Evolutionary conservation across 805 yeast genomes (phyloP), one percentile per base, ranked within the genome.

Genomic region (Komagataella pseudopastoris): DNA sequence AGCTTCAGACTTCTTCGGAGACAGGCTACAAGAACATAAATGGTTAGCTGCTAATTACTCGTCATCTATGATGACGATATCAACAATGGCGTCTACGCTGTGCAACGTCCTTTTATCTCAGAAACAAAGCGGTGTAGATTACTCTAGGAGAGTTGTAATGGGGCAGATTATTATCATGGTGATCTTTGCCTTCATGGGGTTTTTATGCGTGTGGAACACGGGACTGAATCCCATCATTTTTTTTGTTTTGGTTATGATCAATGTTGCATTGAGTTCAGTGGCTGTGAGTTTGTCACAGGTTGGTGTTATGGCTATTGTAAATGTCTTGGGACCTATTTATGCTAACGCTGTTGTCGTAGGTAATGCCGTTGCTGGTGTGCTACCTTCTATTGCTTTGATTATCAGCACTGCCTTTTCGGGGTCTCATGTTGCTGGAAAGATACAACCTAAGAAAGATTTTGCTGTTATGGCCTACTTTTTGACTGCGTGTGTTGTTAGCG

Each of bases 301-400:
- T 60, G 97, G 97, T 10, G 75, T 86, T 6, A 80, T 90, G 81
- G 96, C 98, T 4, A 73, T 88, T 45, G 93, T 84, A 2, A 86
- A 87, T 59, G 79, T 84, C 1, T 71, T 80, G 61, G 90, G 93
- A 3, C 74, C 88, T 1, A 75, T 80, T 12, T 86, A 78, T 62
- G 90, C 95, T 8, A 96, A 93, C 60, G 95, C 86, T 0, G 85
- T 85, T 1, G 87, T 93, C 85, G 90, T 90, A 3, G 99, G 99
- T 1, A 96, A 91, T 64, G 96, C 96, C 0, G 70, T 91, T 16
- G 88, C 97, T 0, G 99, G 99, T 2, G 96, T 93, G 0, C 68
- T 91, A 43, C 98, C 99, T 2, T 81, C 96, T 0, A 62, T 85
- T 17, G 81, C 85, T 12, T 75, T 80, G 57, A 82, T 81, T 54